These are phyloP conservation scores for Cyberlindnera mississippiensis DNA, from an alignment of 805 yeast genomes.

Conservation along the genomic window DNA sequence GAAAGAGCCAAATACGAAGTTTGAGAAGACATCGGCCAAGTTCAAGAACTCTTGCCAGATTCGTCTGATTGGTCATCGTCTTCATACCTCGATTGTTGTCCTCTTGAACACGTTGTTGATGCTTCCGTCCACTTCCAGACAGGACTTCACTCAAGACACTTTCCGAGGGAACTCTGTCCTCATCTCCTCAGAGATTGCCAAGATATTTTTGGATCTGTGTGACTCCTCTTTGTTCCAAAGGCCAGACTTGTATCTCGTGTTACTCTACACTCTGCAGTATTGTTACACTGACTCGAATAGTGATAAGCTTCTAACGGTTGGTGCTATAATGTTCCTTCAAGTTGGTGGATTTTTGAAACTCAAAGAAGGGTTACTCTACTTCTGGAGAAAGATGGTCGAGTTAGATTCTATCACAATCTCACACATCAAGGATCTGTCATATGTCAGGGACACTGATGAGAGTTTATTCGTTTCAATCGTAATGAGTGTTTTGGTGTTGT, in stretches of 20 bases:
- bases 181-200: conserved; percentile 34
- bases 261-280: conserved; percentile 34
- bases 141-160: conserved; percentile 34
- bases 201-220: conserved; percentile 24
- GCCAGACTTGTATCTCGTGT: conserved; percentile 33
- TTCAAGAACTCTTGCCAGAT: conserved; percentile 59
- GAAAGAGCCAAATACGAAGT: conserved; percentile 29
- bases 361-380: conserved; percentile 27
- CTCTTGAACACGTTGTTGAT: conserved; percentile 41
- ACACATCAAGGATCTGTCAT: conserved; percentile 34
- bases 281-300: conserved; percentile 32
- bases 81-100: conserved; percentile 42
- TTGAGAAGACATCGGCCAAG: conserved; percentile 50
- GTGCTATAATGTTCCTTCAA: conserved; percentile 48
- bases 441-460: conserved; percentile 34
- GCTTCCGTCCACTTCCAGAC: conserved; percentile 45
- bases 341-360: conserved; percentile 41
- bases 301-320: conserved; percentile 34
- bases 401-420: conserved; percentile 27
- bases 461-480: conserved; percentile 38
- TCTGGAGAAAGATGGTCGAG: conserved; percentile 23
- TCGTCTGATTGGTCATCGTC: conserved; percentile 45
- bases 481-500: conserved; percentile 39
- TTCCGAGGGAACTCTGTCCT: conserved; percentile 40
- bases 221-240: conserved; percentile 14